A percentile compares a stretch with the other conserved stretches of the same genome.
Conservation (phyloP, 2,329 filamentous ascomycete species). For the Botrytis hyacinthi region DNA sequence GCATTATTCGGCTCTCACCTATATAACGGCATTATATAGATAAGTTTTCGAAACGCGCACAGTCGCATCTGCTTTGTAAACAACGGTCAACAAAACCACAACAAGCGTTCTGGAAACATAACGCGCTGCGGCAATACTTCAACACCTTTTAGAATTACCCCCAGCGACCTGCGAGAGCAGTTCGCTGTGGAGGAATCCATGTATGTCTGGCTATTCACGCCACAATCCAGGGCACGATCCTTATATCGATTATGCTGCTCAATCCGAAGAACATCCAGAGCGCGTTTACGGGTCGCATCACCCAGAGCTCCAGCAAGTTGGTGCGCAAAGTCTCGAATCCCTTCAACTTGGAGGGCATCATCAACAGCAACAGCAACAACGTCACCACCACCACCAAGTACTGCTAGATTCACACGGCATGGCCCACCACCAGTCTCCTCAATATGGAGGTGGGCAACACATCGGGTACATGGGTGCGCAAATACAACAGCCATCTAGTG, state of each 20-base stretch:
- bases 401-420: slow-evolving; percentile 57
- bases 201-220: slow-evolving; percentile 61
- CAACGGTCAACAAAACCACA: slow-evolving; percentile 33
- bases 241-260: slow-evolving; percentile 72
- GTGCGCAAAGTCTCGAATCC: slow-evolving; percentile 36
- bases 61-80: slow-evolving; percentile 34
- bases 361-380: slow-evolving; percentile 48
- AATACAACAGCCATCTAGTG: slow-evolving; percentile 37
- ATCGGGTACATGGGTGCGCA: slow-evolving; percentile 48
- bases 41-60: slow-evolving; percentile 34
- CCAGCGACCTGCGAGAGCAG: slow-evolving; percentile 71
- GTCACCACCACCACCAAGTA: slow-evolving; percentile 51
- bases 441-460: slow-evolving; percentile 49
- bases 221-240: slow-evolving; percentile 53
- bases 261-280: slow-evolving; percentile 61
- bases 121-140: slow-evolving; percentile 37
- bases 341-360: slow-evolving; percentile 49
- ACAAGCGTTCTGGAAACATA: slow-evolving; percentile 35
- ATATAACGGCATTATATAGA: slow-evolving; percentile 38
- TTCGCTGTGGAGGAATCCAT: slow-evolving; percentile 76
- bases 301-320: slow-evolving; percentile 36
- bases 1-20: slow-evolving; percentile 36
- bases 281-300: slow-evolving; percentile 58
- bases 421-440: slow-evolving; percentile 48
- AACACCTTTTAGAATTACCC: slow-evolving; percentile 46